Base-by-base conservation (phyloP, 495 filamentous ascomycete species). In the Hypoxylon lenormandii region DNA sequence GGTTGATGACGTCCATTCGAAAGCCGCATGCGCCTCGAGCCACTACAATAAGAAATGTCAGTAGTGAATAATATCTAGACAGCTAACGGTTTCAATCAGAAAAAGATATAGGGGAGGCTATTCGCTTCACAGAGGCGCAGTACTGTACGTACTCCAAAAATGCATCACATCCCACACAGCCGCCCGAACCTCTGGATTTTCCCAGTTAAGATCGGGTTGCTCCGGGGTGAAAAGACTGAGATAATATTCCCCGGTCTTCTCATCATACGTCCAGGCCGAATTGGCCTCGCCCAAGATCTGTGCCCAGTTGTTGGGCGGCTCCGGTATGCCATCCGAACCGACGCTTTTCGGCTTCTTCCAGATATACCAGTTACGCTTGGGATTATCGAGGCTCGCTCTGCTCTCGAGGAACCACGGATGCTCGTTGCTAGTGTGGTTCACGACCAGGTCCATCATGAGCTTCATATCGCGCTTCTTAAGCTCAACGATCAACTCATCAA, bases 191-290 rank as follows among this genome's bases (percentile, higher is more conserved):
- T 81, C 80, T 0, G 80, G 83, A 23, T 86, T 81, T 52, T 90
- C 86, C 87, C 87, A 89, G 74, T 90, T 90, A 1, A 90, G 78
- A 59, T 90, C 88, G 0, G 88, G 88, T 59, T 90, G 87, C 49
- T 84, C 80, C 0, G 78, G 76, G 0, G 83, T 80, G 65, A 87
- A 89, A 13, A 89, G 76, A 54, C 86, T 83, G 21, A 90, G 81
- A 68, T 89, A 90, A 69, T 87, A 89, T 70, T 89, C 82, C 5
- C 78, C 77, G 0, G 84, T 85, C 12, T 68, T 70, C 49, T 85
- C 81, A 48, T 88, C 87, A 28, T 79, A 89, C 43, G 84, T 76
- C 88, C 88, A 90, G 13, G 82, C 86, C 66, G 82, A 85, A 8
- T 85, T 85, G 80, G 60, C 59, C 46, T 76, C 85, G 43, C 85